phyloP scores from a whole-genome alignment of 1,284 basidiomycete genomes.

The Fistulina hepatica region DNA sequence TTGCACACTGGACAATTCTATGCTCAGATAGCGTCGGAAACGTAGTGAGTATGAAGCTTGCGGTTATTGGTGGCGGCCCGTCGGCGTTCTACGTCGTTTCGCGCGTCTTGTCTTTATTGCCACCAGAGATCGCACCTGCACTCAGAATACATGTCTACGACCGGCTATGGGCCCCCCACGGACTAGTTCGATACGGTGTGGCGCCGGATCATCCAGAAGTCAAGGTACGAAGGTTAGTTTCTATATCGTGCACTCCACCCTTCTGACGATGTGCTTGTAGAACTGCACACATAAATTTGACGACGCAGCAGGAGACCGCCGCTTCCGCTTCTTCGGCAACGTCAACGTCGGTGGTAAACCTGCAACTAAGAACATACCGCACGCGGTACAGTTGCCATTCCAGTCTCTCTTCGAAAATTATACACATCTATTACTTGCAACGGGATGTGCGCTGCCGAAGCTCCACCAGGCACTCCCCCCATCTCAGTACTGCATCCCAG shows the following conservation, averaged over 20 bases:
- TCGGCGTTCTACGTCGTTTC: slow-evolving; percentile 94
- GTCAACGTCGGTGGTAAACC: slow-evolving; percentile 72
- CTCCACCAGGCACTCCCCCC: slow-evolving; percentile 44
- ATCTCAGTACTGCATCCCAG: slow-evolving; percentile 51
- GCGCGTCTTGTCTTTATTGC: slow-evolving; percentile 59
- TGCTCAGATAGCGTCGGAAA: no score
- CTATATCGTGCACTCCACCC: not conserved
- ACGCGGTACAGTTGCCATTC: slow-evolving; percentile 47
- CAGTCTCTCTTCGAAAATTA: slow-evolving; percentile 53
- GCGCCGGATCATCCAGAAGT: slow-evolving; percentile 99
- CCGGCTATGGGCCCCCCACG: slow-evolving; percentile 88
- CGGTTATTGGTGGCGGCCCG: slow-evolving; percentile 83
- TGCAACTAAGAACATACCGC: no score
- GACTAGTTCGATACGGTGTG: slow-evolving; percentile 92
- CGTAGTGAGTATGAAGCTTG: slow-evolving; percentile 71
- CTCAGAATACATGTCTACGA: slow-evolving; percentile 85
- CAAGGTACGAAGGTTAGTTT: slow-evolving; percentile 52
- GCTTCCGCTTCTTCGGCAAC: slow-evolving; percentile 89
- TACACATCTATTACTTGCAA: slow-evolving; percentile 73
- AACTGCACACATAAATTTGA: slow-evolving; percentile 98
- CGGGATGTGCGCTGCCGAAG: slow-evolving; percentile 62
- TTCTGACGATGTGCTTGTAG: slow-evolving; percentile 29
- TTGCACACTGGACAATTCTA: no score
- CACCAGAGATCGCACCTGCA: slow-evolving; percentile 29
- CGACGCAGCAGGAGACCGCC: slow-evolving; percentile 56